Percentiles rank a stretch among this genome's conserved stretches.
Evolutionary conservation across 2,329 filamentous ascomycete genomes (phyloP).

Genomic region (Amylocarpus encephaloides): DNA sequence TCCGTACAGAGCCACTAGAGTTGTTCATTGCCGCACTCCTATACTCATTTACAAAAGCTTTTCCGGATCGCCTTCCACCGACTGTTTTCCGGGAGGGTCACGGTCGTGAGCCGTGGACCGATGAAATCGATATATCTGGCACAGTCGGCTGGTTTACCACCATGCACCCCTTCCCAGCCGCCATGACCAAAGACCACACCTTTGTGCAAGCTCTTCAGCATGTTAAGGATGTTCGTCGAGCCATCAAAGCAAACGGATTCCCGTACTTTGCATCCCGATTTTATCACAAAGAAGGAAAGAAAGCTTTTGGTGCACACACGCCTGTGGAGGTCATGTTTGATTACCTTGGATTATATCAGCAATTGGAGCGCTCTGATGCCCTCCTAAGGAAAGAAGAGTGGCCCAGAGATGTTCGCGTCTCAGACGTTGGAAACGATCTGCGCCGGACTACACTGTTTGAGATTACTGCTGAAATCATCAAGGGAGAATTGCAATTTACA

Average conservation of each 20-base stretch:
- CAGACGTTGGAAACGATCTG: no score
- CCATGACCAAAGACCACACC: neutral
- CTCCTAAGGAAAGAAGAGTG: conserved; percentile 18
- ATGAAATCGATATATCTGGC: conserved; percentile 32
- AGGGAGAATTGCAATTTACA: no score
- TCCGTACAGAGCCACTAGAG: conserved; percentile 35
- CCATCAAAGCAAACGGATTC: conserved; percentile 33
- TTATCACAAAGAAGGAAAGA: conserved; percentile 27
- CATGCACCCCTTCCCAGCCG: conserved; percentile 30
- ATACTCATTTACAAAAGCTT: conserved; percentile 32
- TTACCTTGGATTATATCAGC: conserved; percentile 41
- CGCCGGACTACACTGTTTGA: no score
- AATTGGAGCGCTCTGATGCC: conserved; percentile 36
- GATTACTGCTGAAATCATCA: no score
- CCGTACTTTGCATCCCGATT: conserved; percentile 35
- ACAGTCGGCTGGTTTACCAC: conserved; percentile 44
- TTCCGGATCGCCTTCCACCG: conserved; percentile 31
- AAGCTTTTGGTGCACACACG: conserved; percentile 25
- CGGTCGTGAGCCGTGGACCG: conserved; percentile 35
- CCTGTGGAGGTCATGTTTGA: conserved; percentile 42
- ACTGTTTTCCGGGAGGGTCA: conserved; percentile 38
- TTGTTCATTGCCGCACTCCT: conserved; percentile 34
- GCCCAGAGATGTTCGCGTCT: neutral
- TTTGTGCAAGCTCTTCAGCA: conserved; percentile 15
- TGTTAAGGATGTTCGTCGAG: conserved; percentile 34